Percentiles rank a stretch among this genome's conserved stretches.
Conservation (phyloP, 2,329 filamentous ascomycete species). For the Xylaria sp. region DNA sequence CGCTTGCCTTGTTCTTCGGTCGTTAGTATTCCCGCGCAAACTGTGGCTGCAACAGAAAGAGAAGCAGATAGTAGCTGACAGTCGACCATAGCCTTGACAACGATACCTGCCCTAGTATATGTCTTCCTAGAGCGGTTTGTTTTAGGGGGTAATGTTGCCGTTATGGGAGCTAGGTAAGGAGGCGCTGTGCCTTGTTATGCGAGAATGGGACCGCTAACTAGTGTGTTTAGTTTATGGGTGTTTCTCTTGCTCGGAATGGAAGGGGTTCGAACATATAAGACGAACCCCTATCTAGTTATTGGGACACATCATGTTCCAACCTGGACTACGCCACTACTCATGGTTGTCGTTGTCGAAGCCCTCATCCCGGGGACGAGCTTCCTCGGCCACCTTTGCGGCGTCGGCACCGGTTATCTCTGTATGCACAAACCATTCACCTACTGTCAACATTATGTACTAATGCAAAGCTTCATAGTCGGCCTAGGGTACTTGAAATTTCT, state of each 20-base stretch:
- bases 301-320: slow-evolving; percentile 79
- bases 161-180: slow-evolving; percentile 84
- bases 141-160: slow-evolving; percentile 74
- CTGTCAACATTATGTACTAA: slow-evolving; percentile 15
- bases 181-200: slow-evolving; percentile 1
- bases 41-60: neutral
- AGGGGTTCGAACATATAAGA: slow-evolving; percentile 84
- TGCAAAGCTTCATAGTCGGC: slow-evolving; percentile 66
- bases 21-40: slow-evolving; percentile 69
- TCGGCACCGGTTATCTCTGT: slow-evolving; percentile 89
- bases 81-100: slow-evolving; percentile 72
- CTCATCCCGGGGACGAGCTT: slow-evolving; percentile 85
- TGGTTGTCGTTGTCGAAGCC: slow-evolving; percentile 78
- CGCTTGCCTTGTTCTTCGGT: slow-evolving; percentile 88
- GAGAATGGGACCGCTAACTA: slow-evolving; percentile 37
- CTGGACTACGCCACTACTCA: slow-evolving; percentile 87
- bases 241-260: slow-evolving; percentile 89
- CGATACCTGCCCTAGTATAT: slow-evolving; percentile 85
- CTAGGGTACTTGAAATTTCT: slow-evolving; percentile 90
- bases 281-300: slow-evolving; percentile 80
- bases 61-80: slow-evolving; percentile 37
- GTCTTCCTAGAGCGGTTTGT: slow-evolving; percentile 80
- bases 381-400: slow-evolving; percentile 85
- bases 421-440: slow-evolving; percentile 53
- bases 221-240: slow-evolving; percentile 80